Evolutionary conservation across 2,329 filamentous ascomycete species (phyloP).

Genomic region (Iodosphaeria phyllophila): DNA sequence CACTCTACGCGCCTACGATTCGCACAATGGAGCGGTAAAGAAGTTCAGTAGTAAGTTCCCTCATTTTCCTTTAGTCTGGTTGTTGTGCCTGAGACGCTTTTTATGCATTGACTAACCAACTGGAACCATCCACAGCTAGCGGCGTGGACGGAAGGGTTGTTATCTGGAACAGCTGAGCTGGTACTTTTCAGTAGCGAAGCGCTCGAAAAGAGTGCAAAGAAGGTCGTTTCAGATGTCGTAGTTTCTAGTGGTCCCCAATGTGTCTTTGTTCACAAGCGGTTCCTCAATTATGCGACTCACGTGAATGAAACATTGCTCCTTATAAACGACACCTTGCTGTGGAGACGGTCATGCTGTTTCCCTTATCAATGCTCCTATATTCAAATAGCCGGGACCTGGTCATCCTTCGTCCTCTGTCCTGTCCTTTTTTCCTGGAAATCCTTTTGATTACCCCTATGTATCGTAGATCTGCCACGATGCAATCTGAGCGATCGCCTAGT

Average conservation of each 20-base stretch:
- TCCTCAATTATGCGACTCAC: no score
- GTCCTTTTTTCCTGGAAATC: no score
- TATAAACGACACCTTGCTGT: no score
- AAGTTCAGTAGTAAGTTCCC: slow-evolving; percentile 70
- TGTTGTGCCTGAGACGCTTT: slow-evolving; percentile 10
- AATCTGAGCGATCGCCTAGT: slow-evolving; percentile 5
- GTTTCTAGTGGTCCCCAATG: no score
- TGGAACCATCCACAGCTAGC: slow-evolving; percentile 51
- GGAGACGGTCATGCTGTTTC: no score
- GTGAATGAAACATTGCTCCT: no score
- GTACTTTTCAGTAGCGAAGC: neutral
- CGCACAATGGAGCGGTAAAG: slow-evolving; percentile 40
- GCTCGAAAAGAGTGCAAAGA: neutral
- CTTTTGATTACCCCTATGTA: no score
- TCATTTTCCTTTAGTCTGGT: slow-evolving; percentile 4
- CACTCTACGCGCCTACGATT: slow-evolving; percentile 61
- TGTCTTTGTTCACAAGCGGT: no score
- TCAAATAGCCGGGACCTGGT: no score
- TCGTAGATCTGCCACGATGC: slow-evolving; percentile 4
- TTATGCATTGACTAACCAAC: no score
- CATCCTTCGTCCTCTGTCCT: no score
- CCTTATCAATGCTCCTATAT: no score
- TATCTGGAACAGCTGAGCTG: slow-evolving; percentile 47
- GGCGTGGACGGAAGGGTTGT: slow-evolving; percentile 71
- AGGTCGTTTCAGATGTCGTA: neutral